Conservation (phyloP, 2,329 filamentous ascomycete species). For the Arthrobotrys megalospora region DNA sequence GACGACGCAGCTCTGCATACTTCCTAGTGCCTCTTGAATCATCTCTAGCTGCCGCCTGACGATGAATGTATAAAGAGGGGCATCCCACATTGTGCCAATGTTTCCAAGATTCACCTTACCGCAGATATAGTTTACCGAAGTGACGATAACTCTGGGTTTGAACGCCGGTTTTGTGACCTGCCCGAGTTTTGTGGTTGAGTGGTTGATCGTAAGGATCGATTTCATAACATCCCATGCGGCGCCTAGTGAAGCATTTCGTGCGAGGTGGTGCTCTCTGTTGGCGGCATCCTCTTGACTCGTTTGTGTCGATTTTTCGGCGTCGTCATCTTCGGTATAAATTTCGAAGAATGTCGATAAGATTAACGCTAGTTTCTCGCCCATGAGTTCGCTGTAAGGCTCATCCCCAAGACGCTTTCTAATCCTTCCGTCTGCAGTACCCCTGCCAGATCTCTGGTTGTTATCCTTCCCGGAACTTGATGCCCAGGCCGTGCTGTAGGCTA, state of each 20-base stretch:
- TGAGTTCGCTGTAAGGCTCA: conserved; percentile 75
- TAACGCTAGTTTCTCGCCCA: conserved; percentile 80
- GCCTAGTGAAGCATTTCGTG: conserved; percentile 38
- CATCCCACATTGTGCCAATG: conserved; percentile 72
- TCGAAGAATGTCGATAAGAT: conserved; percentile 83
- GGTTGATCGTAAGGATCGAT: conserved; percentile 78
- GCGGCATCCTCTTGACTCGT: conserved; percentile 77
- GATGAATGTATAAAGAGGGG: conserved; percentile 80
- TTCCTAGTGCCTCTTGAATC: conserved; percentile 85
- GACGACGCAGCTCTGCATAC: conserved; percentile 87
- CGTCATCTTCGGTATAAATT: conserved; percentile 70
- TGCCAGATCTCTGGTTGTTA: conserved; percentile 64
- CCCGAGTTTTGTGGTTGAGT: conserved; percentile 77
- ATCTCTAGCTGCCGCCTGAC: conserved; percentile 84
- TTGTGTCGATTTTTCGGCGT: conserved; percentile 66
- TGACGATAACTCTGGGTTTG: conserved; percentile 80
- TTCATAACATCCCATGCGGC: conserved; percentile 74
- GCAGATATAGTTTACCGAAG: conserved; percentile 84
- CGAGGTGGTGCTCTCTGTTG: conserved; percentile 66
- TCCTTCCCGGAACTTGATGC: conserved; percentile 68
- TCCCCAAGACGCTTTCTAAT: conserved; percentile 80
- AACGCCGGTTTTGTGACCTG: conserved; percentile 90
- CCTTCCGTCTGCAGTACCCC: conserved; percentile 73
- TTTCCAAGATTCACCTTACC: conserved; percentile 66
- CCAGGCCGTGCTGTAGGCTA: conserved; percentile 87